These are phyloP conservation scores for Colletotrichum tofieldiae DNA, from an alignment of 2,329 filamentous ascomycete genomes.

Conservation along the genomic window DNA sequence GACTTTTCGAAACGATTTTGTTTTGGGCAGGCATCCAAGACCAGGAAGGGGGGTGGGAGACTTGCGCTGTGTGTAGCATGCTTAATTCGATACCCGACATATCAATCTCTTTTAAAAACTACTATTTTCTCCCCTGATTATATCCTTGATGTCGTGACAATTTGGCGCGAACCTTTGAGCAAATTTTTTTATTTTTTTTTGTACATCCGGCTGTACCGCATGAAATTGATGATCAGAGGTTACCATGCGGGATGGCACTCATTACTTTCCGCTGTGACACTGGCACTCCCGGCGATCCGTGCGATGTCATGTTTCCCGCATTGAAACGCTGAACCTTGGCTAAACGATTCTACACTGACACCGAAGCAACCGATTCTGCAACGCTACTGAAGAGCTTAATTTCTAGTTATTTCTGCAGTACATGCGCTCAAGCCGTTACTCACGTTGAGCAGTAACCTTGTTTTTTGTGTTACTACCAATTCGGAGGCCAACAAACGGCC, in stretches of 20 bases:
- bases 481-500: neutral
- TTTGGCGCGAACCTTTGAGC: neutral
- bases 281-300: neutral
- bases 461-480: neutral
- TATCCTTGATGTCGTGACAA: neutral
- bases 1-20: conserved; percentile 19
- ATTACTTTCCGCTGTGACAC: neutral
- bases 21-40: conserved; percentile 25
- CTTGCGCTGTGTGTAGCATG: conserved; percentile 35
- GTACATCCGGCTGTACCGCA: conserved; percentile 4
- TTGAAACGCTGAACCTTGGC: neutral
- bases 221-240: neutral
- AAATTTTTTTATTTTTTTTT: no score
- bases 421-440: neutral
- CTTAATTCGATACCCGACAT: conserved; percentile 44
- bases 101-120: conserved; percentile 40
- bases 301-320: conserved; percentile 32
- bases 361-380: conserved; percentile 1
- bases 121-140: neutral
- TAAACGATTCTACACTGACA: neutral
- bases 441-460: neutral
- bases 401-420: neutral
- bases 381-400: conserved; percentile 6
- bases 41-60: conserved; percentile 1
- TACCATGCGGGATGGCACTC: neutral